Conservation (phyloP, 345 rosid genomes). For the Cardamine resedifolia region DNA sequence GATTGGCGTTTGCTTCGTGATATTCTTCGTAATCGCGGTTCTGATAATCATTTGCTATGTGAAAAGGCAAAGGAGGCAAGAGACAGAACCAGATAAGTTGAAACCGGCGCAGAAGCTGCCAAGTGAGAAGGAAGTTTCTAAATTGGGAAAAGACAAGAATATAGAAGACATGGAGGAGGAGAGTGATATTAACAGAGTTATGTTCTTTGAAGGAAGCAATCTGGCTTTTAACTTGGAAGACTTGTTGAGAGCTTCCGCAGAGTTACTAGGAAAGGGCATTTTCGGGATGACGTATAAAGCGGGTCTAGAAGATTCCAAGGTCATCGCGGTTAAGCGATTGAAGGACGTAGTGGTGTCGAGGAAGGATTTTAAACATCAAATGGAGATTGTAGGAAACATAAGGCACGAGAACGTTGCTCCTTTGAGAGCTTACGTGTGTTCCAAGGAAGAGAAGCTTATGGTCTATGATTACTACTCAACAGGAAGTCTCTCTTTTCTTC, state of each 20-base stretch:
- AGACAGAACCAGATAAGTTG: conserved; percentile 18
- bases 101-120: conserved; percentile 24
- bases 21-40: conserved; percentile 41
- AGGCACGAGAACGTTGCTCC: conserved; percentile 78
- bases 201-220: conserved; percentile 88
- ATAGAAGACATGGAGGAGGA: conserved; percentile 51
- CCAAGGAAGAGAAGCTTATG: conserved; percentile 93
- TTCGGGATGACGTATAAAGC: conserved; percentile 89
- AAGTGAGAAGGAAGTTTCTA: conserved; percentile 48
- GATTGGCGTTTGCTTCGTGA: conserved; percentile 50
- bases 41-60: conserved; percentile 49
- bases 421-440: conserved; percentile 77
- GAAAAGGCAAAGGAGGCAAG: conserved; percentile 33
- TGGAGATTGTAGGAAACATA: conserved; percentile 74
- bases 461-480: conserved; percentile 67
- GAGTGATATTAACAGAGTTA: conserved; percentile 57
- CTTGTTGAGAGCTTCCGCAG: conserved; percentile 87
- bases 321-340: conserved; percentile 83
- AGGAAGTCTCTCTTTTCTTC: conserved; percentile 64
- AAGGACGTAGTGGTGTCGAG: conserved; percentile 64
- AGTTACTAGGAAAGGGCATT: conserved; percentile 90
- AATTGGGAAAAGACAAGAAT: conserved; percentile 47
- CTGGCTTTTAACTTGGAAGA: conserved; percentile 89
- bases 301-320: conserved; percentile 67
- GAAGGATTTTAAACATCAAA: conserved; percentile 86